Percentiles rank a stretch among this genome's conserved stretches.
phyloP scores from a whole-genome alignment of 1,284 basidiomycete species.

The Caloboletus inedulis region DNA sequence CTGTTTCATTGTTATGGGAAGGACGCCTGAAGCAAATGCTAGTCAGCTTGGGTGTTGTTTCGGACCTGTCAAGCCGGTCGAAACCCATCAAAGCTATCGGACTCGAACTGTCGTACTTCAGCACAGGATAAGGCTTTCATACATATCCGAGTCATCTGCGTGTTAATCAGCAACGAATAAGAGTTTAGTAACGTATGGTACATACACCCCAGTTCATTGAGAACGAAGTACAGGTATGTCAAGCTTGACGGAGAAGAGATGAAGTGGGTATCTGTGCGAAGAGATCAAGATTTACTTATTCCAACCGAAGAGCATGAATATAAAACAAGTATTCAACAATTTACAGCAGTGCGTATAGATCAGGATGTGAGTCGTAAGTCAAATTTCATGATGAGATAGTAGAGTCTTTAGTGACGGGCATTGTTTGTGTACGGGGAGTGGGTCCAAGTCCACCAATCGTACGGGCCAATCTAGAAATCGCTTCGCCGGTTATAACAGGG shows the following conservation, averaged over 20 bases:
- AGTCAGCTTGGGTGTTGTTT: slow-evolving; percentile 84
- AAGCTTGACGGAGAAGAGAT: slow-evolving; percentile 15
- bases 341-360: slow-evolving; percentile 15
- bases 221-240: slow-evolving; percentile 25
- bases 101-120: slow-evolving; percentile 90
- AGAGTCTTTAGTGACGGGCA: slow-evolving; percentile 29
- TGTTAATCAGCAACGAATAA: slow-evolving; percentile 10
- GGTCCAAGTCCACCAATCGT: slow-evolving; percentile 48
- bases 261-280: slow-evolving; percentile 25
- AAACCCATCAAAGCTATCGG: slow-evolving; percentile 87
- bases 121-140: slow-evolving; percentile 50
- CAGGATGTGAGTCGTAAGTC: slow-evolving; percentile 5
- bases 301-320: slow-evolving; percentile 17
- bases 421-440: slow-evolving; percentile 26
- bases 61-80: slow-evolving; percentile 79
- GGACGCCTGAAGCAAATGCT: slow-evolving; percentile 88
- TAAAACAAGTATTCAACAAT: slow-evolving; percentile 14
- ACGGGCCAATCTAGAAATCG: slow-evolving; percentile 58
- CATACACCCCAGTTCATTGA: slow-evolving; percentile 15
- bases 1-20: slow-evolving; percentile 91
- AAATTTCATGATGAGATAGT: slow-evolving; percentile 24
- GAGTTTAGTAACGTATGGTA: slow-evolving; percentile 21
- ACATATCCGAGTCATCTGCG: not conserved
- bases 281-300: slow-evolving; percentile 19
- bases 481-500: slow-evolving; percentile 66